Percentiles rank a stretch among this genome's conserved stretches.
These are phyloP conservation scores for Exobasidium rhododendri DNA, from an alignment of 1,284 basidiomycete species.

Conservation along the genomic window DNA sequence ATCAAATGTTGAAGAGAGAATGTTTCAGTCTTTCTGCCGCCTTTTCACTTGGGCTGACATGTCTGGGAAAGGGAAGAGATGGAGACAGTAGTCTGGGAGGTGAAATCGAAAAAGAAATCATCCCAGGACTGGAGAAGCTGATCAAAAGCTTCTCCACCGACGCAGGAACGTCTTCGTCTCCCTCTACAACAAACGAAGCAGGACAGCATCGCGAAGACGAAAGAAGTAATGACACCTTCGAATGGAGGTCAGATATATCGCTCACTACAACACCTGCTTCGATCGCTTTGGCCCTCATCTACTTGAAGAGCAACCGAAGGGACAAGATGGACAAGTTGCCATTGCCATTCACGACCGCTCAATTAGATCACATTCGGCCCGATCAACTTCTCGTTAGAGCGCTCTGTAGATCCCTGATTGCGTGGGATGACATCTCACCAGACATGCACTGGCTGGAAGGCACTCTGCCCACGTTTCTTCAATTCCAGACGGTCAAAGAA, in stretches of 20 bases:
- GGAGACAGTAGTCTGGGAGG: conserved; percentile 36
- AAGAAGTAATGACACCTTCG: conserved; percentile 1
- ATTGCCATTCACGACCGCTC: conserved; percentile 74
- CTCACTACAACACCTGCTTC: conserved; percentile 71
- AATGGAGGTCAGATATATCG: conserved; percentile 11
- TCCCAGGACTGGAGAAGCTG: conserved; percentile 9
- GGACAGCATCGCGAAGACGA: not conserved
- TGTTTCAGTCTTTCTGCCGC: conserved; percentile 86
- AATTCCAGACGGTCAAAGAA: conserved; percentile 50
- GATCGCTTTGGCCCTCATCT: conserved; percentile 87
- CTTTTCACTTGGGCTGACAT: conserved; percentile 92
- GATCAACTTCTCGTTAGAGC: conserved; percentile 79
- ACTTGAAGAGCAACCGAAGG: conserved; percentile 73
- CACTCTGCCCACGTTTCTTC: conserved; percentile 71
- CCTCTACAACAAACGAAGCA: not conserved
- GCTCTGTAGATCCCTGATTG: conserved; percentile 73
- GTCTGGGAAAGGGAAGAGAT: conserved; percentile 66
- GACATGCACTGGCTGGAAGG: conserved; percentile 72
- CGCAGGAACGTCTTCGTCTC: not conserved
- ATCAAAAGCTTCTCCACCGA: conserved; percentile 5
- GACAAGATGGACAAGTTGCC: conserved; percentile 81
- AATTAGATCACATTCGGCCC: conserved; percentile 80
- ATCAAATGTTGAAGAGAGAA: conserved; percentile 62
- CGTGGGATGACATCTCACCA: conserved; percentile 78
- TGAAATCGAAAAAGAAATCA: conserved; percentile 29